These are phyloP conservation scores for Prunus mume DNA, from an alignment of 306 rosid genomes.

Conservation along the genomic window DNA sequence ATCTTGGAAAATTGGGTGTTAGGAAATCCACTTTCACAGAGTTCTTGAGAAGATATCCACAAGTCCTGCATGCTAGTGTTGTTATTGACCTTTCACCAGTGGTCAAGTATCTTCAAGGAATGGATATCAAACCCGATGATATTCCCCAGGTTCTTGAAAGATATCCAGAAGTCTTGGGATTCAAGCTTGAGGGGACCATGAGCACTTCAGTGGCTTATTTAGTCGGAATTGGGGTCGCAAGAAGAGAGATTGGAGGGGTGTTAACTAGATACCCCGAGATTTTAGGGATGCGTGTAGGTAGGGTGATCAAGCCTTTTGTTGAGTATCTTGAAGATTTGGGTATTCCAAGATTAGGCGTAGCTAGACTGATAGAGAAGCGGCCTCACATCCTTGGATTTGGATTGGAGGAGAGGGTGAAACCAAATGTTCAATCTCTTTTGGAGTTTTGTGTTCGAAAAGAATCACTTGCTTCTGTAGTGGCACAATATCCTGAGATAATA, in stretches of 20 bases:
- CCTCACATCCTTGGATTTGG: constrained; percentile 91
- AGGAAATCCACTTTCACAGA: constrained; percentile 77
- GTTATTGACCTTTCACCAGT: constrained; percentile 88
- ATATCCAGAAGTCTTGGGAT: constrained; percentile 86
- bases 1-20: constrained; percentile 92
- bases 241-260: constrained; percentile 83
- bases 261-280: constrained; percentile 85
- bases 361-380: constrained; percentile 81
- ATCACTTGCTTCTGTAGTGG: constrained; percentile 67
- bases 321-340: constrained; percentile 81
- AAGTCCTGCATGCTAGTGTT: constrained; percentile 96
- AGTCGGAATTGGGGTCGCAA: constrained; percentile 85
- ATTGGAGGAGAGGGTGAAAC: constrained; percentile 71
- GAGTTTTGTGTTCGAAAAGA: constrained; percentile 63
- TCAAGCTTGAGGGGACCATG: constrained; percentile 99
- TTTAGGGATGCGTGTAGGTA: constrained; percentile 94
- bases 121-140: constrained; percentile 81
- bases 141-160: constrained; percentile 84
- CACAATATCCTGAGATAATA: constrained; percentile 81
- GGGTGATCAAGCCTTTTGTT: constrained; percentile 86
- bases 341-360: constrained; percentile 80
- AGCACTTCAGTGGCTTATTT: constrained; percentile 93
- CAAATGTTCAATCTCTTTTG: constrained; percentile 68
- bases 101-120: constrained; percentile 84
- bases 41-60: constrained; percentile 85